Evolutionary conservation across 2,329 filamentous ascomycete genomes (phyloP).

Genomic region (Daldinia sp.): DNA sequence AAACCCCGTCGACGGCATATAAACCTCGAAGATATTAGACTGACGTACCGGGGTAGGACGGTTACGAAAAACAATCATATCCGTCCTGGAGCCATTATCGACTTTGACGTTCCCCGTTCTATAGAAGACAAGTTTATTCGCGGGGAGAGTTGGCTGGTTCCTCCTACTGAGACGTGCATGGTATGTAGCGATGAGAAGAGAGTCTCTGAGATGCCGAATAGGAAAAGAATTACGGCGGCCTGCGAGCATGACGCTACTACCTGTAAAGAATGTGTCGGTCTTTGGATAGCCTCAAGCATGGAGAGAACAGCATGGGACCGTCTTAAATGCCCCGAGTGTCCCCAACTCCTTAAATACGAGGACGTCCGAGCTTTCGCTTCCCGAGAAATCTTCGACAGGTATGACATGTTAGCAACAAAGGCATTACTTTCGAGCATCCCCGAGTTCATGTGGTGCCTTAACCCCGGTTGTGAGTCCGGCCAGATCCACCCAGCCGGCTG

Average conservation of each 20-base stretch:
- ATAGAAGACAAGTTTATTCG: slow-evolving; percentile 48
- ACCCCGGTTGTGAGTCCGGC: slow-evolving; percentile 53
- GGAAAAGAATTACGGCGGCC: slow-evolving; percentile 44
- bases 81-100: slow-evolving; percentile 47
- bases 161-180: slow-evolving; percentile 48
- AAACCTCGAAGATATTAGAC: slow-evolving; percentile 39
- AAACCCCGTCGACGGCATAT: slow-evolving; percentile 30
- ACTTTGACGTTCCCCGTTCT: slow-evolving; percentile 49
- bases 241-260: slow-evolving; percentile 49
- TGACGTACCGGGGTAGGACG: slow-evolving; percentile 33
- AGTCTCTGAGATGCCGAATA: slow-evolving; percentile 51
- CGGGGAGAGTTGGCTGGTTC: slow-evolving; percentile 54
- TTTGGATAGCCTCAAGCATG: slow-evolving; percentile 53
- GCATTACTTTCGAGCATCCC: slow-evolving; percentile 48
- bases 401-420: slow-evolving; percentile 53
- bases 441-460: slow-evolving; percentile 56
- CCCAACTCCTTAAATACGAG: slow-evolving; percentile 47
- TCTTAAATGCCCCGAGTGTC: slow-evolving; percentile 54
- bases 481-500: slow-evolving; percentile 54
- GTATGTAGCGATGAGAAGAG: slow-evolving; percentile 54
- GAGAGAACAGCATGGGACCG: slow-evolving; percentile 50
- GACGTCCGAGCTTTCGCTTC: slow-evolving; percentile 51
- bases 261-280: slow-evolving; percentile 52
- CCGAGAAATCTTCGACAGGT: slow-evolving; percentile 49
- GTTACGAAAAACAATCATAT: slow-evolving; percentile 37